Percentiles rank a stretch among this genome's conserved stretches.
Conservation (phyloP, 352 stramenopile species). For the Thalassiosira mediterranea region DNA sequence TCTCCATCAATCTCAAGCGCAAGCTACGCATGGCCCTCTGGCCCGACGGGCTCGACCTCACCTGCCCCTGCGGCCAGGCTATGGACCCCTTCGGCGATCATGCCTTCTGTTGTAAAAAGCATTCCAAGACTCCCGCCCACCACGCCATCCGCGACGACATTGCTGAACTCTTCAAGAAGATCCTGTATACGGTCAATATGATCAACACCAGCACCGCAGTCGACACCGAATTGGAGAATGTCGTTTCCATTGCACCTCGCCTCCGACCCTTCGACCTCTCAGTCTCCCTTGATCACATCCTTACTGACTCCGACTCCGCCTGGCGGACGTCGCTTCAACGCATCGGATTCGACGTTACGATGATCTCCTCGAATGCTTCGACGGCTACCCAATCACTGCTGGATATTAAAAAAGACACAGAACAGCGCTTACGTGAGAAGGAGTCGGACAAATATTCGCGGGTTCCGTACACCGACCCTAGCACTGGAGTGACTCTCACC, state of each 20-base stretch:
- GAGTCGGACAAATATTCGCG: constrained; percentile 1
- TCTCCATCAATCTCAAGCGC: not conserved
- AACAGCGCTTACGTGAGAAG: not conserved
- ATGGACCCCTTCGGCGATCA: constrained; percentile 10
- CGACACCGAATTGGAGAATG: not conserved
- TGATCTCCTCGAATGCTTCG: constrained; percentile 14
- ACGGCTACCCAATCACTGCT: not conserved
- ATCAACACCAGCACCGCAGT: not conserved
- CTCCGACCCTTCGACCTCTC: constrained; percentile 5
- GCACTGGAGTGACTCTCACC: not conserved
- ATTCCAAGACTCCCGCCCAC: not conserved
- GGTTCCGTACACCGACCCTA: not conserved
- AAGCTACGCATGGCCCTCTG: not conserved
- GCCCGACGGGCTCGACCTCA: not conserved
- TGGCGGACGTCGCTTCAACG: not conserved
- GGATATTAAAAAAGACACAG: not conserved
- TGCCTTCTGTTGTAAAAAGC: not conserved
- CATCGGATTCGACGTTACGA: constrained; percentile 18
- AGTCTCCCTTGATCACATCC: constrained; percentile 8
- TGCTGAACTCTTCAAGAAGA: not conserved
- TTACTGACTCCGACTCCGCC: not conserved
- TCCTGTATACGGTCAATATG: not conserved
- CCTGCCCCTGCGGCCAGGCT: not conserved
- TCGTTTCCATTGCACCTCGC: not conserved
- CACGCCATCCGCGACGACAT: constrained; percentile 9